A percentile compares a stretch with the other conserved stretches of the same genome.
Conservation (phyloP, 1,284 basidiomycete species). For the Irpex sp. region DNA sequence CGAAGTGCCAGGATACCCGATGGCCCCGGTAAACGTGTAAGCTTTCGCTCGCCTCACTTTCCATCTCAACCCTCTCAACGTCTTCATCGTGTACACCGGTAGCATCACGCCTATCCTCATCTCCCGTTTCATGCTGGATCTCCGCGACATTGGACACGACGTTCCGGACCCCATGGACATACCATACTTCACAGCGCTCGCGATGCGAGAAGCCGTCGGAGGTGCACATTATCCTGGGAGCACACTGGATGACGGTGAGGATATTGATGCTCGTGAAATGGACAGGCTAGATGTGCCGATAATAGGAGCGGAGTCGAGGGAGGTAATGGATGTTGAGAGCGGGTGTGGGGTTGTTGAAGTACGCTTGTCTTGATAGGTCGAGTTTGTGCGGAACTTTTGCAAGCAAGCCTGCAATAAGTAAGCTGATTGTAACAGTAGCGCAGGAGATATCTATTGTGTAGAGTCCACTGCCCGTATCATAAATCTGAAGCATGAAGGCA, state of each 20-base stretch:
- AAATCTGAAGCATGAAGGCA: too few species aligned
- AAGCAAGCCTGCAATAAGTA: too few species aligned
- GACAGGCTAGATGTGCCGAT: neutral
- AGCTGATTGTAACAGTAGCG: too few species aligned
- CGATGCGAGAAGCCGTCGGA: neutral
- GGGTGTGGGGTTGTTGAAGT: neutral
- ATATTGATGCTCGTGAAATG: neutral
- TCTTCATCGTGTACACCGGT: neutral
- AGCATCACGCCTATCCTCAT: constrained; percentile 5
- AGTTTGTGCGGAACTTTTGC: too few species aligned
- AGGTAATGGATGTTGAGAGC: neutral
- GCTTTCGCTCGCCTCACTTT: neutral
- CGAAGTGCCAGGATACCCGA: neutral
- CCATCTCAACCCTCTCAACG: neutral
- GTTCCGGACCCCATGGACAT: neutral
- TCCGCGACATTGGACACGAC: constrained; percentile 1
- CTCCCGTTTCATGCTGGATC: constrained; percentile 6
- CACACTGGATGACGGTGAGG: neutral
- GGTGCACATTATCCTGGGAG: neutral
- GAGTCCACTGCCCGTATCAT: too few species aligned
- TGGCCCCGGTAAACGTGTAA: neutral
- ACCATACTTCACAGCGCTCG: neutral
- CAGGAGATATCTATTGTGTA: too few species aligned
- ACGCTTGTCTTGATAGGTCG: neutral
- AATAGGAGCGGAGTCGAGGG: neutral